Evolutionary conservation across 1,284 basidiomycete genomes (phyloP), one percentile per base, ranked within the genome.

Genomic region (Melampsora abietis-canadensis): DNA sequence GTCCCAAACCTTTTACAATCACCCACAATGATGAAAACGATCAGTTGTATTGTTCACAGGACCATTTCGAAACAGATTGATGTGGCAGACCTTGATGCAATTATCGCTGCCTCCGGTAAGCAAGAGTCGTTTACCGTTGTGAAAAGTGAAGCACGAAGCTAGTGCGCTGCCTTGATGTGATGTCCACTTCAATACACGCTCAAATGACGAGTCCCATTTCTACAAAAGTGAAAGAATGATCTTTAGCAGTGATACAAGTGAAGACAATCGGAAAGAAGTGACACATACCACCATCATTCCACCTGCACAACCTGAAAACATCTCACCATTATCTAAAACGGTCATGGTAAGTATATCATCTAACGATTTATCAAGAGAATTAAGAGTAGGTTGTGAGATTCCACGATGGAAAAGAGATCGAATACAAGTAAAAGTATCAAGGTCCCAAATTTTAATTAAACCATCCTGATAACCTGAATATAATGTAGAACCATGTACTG

Each of bases 11-110:
- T 46, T 54, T 51, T 37, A 24, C 17, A 2, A 15, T 44, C 1
- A 0, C 17, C 47, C 48, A 19, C 24, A 90, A 90, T 82, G 15
- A 57, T 12, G n/a, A 57, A 6, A 15, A 77, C 61, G 12, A 27
- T 8, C 7, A 19, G 14, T 19, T 37, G 14, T 30, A 27, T 19
- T 37, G 30, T 7, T 2, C 8, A 10, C 24, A 48, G 47, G 19
- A 7, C 40, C 15, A 3, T 12, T 1, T 17, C 15, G n/a, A 14
- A 15, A 7, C 4, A 12, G 1, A 2, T 15, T 48, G 40, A 0
- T 1, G 2, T 51, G 12, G 44, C 70, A 78, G 3, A 84, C 78
- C 68, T 82, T 82, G 72, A 83, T 76, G 24, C 77, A 75, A 57
- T 82, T 82, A 76, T 84, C 83, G 24, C 83, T 80, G 21, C 80